Evolutionary conservation across 768 basidiomycete species (phyloP), one percentile per base, ranked within the genome.

Genomic region (Collybia sordida): DNA sequence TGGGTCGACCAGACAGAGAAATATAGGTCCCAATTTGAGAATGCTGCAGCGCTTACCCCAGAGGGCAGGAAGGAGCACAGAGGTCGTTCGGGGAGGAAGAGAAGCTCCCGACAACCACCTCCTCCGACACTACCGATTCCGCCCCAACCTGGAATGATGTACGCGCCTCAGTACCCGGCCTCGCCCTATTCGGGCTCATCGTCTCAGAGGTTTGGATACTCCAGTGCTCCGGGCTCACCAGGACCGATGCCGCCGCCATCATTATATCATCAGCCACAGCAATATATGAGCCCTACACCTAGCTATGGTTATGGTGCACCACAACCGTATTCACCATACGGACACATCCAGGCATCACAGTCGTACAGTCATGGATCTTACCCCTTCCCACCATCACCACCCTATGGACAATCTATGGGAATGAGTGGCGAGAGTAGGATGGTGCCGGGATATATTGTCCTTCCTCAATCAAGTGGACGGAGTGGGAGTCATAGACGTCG

Each of bases 1-100:
- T 61, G 60, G 58, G 56, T 59, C 4, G 56, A 57, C 34, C 35
- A 49, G 23, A 59, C 58, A 6, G 60, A 61, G 45, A 52, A 51
- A 1, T 36, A 57, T 31, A 53, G 60, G 23, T 37, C 47, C 12
- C 49, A 56, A 25, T 61, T 57, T 44, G 41, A 21, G 3, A 47
- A 61, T 22, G 58, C 60, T 1, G 60, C 60, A 12, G 58, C 56
- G n/a, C 51, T 61, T 25, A 52, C 42, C 9, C 39, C 54, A 18
- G 35, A 4, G 6, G n/a, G 6, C 35, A 6, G 35, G n/a, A 38
- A 17, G 37, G 31, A 51, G 47, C 46, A 38, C 15, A 46, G 31
- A 35, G 40, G 50, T 36, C 52, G 31, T 18, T 43, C 42, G n/a
- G 39, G 12, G 24, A 23, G 12, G 25, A 23, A 18, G 37, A 42